These are phyloP conservation scores for Eucalyptus sp. DNA, from an alignment of 345 rosid species.

Conservation along the genomic window DNA sequence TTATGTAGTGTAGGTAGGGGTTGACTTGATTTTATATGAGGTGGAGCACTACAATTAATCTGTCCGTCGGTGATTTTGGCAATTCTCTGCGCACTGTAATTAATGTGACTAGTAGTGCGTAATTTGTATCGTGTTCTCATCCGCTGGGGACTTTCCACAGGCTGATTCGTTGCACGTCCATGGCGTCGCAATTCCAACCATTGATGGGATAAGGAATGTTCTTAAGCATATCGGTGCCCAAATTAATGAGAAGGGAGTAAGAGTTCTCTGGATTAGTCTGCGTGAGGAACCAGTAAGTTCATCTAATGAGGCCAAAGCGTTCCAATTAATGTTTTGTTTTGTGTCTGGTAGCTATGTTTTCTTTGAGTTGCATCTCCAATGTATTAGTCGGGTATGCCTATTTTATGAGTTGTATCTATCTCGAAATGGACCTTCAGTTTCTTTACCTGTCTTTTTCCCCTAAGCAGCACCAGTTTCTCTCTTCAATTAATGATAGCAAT, in stretches of 20 bases:
- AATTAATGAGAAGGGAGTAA: conserved; percentile 41
- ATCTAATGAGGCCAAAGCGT: neutral
- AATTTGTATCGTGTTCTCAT: neutral
- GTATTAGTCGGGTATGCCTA: neutral
- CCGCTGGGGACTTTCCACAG: conserved; percentile 14
- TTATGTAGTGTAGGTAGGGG: neutral
- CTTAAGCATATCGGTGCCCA: conserved; percentile 73
- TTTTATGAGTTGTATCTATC: neutral
- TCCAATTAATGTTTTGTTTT: neutral
- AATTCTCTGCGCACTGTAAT: neutral
- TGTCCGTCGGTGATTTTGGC: neutral
- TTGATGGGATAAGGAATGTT: conserved; percentile 77
- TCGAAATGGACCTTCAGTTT: neutral
- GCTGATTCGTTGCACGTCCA: conserved; percentile 75
- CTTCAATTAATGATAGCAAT: neutral
- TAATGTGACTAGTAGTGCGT: neutral
- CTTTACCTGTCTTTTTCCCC: neutral
- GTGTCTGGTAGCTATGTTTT: neutral
- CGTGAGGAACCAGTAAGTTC: conserved; percentile 86
- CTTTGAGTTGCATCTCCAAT: neutral
- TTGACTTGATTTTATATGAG: neutral
- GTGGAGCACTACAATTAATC: neutral
- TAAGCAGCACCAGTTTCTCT: neutral
- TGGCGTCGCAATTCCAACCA: conserved; percentile 91
- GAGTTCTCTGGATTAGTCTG: conserved; percentile 87